These are phyloP conservation scores for Persicaria maculosa DNA, from an alignment of 148 eudicot genomes.

Conservation along the genomic window DNA sequence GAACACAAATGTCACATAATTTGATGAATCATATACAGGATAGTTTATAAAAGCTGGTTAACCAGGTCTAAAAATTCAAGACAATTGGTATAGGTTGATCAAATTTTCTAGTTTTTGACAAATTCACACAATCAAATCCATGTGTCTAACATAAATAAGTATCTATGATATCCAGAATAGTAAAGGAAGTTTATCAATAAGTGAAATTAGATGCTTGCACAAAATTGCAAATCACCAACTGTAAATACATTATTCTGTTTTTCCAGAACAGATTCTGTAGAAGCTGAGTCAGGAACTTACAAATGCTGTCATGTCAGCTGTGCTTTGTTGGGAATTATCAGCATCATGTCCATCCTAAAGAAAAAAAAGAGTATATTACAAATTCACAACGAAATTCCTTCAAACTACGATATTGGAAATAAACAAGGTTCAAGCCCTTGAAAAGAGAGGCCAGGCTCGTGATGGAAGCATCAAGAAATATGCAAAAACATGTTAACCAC, in stretches of 20 bases:
- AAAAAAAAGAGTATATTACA: background rate
- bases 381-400: background rate
- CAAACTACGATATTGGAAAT: background rate
- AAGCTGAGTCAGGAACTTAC: constrained; percentile 30
- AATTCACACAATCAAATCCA: background rate
- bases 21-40: too few species aligned
- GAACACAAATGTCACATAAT: background rate
- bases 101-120: too few species aligned
- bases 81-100: background rate
- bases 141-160: background rate
- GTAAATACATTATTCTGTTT: background rate
- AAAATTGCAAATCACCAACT: background rate
- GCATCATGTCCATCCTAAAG: constrained; percentile 57
- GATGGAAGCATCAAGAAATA: background rate
- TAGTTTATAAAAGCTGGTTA: background rate
- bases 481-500: background rate
- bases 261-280: background rate
- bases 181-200: background rate
- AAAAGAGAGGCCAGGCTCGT: background rate
- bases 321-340: constrained; percentile 58
- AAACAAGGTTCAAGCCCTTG: background rate
- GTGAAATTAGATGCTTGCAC: background rate
- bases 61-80: background rate
- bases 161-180: background rate
- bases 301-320: constrained; percentile 73